phyloP scores from a whole-genome alignment of 1,284 basidiomycete species.

The Phaffia rhodozyma region DNA sequence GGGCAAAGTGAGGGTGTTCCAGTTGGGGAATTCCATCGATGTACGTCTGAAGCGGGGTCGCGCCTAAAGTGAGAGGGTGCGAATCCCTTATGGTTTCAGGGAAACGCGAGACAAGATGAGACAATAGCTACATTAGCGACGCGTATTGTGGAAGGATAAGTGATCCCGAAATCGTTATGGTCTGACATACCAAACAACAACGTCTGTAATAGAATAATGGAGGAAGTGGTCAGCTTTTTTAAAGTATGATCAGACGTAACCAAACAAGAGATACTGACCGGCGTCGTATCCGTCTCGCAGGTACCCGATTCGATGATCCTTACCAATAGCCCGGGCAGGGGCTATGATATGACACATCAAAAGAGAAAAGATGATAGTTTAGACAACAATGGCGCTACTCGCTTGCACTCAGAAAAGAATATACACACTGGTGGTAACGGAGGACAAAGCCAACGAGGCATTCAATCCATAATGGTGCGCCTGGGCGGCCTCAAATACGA shows the following conservation, averaged over 20 bases:
- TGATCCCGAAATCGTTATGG: too few relatives aligned
- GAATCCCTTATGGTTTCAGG: constrained; percentile 44
- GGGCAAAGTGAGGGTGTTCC: constrained; percentile 26
- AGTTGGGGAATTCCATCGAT: constrained; percentile 41
- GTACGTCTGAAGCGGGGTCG: constrained; percentile 46
- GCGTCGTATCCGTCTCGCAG: constrained; percentile 46
- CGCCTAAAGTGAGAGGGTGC: constrained; percentile 61
- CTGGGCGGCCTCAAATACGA: constrained; percentile 76
- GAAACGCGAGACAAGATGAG: not conserved
- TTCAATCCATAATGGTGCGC: constrained; percentile 55
- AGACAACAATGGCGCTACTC: not conserved
- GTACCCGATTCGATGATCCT: constrained; percentile 69
- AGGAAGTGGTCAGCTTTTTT: constrained; percentile 47
- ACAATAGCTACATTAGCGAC: too few relatives aligned
- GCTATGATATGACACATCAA: constrained; percentile 27
- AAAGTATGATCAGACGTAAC: too few relatives aligned
- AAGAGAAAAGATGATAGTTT: not conserved
- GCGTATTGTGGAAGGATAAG: not conserved
- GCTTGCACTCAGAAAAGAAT: constrained; percentile 24
- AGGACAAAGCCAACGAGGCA: constrained; percentile 29
- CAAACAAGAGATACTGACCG: not conserved
- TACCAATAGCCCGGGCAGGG: constrained; percentile 47
- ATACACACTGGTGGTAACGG: constrained; percentile 53
- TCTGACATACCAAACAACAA: constrained; percentile 53
- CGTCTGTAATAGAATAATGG: constrained; percentile 44